Conservation (phyloP, 192 early-diverging fungal species). For the Entomortierella chlamydospora region DNA sequence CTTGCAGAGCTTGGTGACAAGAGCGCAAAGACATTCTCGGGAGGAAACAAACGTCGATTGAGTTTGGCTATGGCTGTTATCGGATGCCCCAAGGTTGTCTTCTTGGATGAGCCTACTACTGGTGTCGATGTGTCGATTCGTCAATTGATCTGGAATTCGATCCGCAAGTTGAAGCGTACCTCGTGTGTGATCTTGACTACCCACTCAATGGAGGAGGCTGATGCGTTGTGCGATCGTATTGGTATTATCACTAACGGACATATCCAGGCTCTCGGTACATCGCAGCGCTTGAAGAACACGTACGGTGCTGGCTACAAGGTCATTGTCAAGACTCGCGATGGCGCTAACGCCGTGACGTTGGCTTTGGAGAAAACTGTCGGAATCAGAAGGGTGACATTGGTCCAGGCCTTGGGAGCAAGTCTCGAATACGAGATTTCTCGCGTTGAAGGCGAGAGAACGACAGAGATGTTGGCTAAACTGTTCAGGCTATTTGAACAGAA, state of each 20-base stretch:
- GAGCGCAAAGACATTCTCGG: constrained; percentile 63
- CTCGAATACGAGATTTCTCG: constrained; percentile 55
- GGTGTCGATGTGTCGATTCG: constrained; percentile 74
- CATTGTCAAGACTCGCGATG: constrained; percentile 38
- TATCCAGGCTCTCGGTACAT: constrained; percentile 57
- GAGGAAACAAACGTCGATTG: constrained; percentile 74
- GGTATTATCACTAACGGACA: constrained; percentile 62
- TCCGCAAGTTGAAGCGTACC: constrained; percentile 52
- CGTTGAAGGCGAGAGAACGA: constrained; percentile 40
- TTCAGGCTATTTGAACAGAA: constrained; percentile 60
- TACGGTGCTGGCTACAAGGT: constrained; percentile 63
- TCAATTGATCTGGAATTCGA: constrained; percentile 63
- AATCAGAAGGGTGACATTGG: constrained; percentile 30
- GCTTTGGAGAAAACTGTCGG: constrained; percentile 24
- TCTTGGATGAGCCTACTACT: constrained; percentile 88
- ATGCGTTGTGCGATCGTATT: constrained; percentile 60
- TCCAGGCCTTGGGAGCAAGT: constrained; percentile 51
- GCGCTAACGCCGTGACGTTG: constrained; percentile 16
- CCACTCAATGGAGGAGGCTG: constrained; percentile 60
- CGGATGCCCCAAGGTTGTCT: constrained; percentile 76
- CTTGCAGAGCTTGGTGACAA: constrained; percentile 39
- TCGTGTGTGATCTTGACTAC: constrained; percentile 57
- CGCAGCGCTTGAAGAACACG: constrained; percentile 61
- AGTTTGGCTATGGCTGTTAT: constrained; percentile 70
- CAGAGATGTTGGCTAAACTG: constrained; percentile 56